phyloP scores from a whole-genome alignment of 345 rosid species.

The Lepidium didymum region DNA sequence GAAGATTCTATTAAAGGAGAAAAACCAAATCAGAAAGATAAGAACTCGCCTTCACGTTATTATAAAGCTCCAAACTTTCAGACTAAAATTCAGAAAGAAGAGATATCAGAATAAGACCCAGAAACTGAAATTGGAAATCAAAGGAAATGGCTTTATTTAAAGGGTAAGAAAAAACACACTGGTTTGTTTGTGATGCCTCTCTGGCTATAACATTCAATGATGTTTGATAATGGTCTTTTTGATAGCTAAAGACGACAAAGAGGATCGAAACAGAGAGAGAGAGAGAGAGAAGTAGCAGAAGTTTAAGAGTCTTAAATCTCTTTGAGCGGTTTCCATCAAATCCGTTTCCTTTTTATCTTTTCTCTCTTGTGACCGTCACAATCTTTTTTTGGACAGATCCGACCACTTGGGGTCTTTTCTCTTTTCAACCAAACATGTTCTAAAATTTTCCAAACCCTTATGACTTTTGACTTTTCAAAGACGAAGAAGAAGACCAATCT shows the following conservation, averaged over 20 bases:
- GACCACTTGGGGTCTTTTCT: conserved; percentile 11
- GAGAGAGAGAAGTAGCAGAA: not conserved
- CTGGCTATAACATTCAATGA: conserved; percentile 17
- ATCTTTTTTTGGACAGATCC: conserved; percentile 22
- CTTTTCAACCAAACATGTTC: conserved; percentile 13
- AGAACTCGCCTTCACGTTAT: conserved; percentile 10
- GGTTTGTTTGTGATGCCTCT: not conserved
- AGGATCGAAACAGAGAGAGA: conserved; percentile 4
- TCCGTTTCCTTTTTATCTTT: conserved; percentile 27
- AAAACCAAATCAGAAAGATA: not conserved
- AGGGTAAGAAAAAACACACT: not conserved
- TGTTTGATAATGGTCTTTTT: not conserved
- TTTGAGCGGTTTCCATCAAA: conserved; percentile 26
- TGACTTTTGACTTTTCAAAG: conserved; percentile 20
- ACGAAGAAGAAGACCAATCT: not conserved
- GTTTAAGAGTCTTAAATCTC: conserved; percentile 1
- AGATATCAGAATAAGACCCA: not conserved
- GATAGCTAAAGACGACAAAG: conserved; percentile 23
- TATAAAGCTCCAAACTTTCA: conserved; percentile 5
- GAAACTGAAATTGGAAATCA: not conserved
- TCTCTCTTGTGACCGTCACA: conserved; percentile 28
- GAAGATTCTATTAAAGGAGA: not conserved
- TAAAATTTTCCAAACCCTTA: not conserved
- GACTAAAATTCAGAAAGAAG: not conserved
- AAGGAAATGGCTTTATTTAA: not conserved